Base-by-base conservation (phyloP, 192 early-diverging fungal species). In the Umbelopsis sp. region DNA sequence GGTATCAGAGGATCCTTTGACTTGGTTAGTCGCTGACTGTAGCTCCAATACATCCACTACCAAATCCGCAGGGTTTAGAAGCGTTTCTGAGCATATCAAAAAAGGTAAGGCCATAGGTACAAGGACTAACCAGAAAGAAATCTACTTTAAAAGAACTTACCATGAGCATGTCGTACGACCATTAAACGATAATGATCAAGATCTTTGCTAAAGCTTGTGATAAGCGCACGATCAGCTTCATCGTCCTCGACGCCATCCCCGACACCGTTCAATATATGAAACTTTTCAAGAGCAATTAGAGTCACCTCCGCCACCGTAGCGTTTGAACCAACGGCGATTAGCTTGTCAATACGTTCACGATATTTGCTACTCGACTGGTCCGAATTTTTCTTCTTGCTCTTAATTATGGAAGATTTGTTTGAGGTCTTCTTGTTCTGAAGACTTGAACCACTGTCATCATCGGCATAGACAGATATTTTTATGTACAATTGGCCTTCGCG, bases 301-400 rank as follows among this genome's bases (percentile, higher is more conserved):
- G 82, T 80, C 20, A 84, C 75, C 32, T 85, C 82, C 4, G 80
- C 74, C 31, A 84, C 81, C 10, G 79, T 82, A 20, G 82, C 75
- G 1, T 53, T 73, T 2, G 85, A 71, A 2, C 76, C 75, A 51
- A 84, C 75, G 0, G 85, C 77, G 1, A 86, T 62, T 71, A 81
- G 24, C 52, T 81, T 81, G 56, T 81, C 79, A 31, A 81, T 81
- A 22, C 73, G 68, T 20, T 74, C 73, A 34, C 36, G 51, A 34
- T 62, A 62, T 32, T 62, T 62, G 10, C 56, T 31, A 20, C 29
- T 26, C 17, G 56, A 34, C 10, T 52, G 56, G 22, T 43, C 44
- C 2, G 56, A 45, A 45, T 12, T 31, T 26, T 52, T 68, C 65
- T 44, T 69, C 11, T 51, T 36, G 29, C 49, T 45, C 36, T 77